Percentiles rank a stretch among this genome's conserved stretches.
Conservation (phyloP, 164 flowering plant species). For the Annona cherimola region DNA sequence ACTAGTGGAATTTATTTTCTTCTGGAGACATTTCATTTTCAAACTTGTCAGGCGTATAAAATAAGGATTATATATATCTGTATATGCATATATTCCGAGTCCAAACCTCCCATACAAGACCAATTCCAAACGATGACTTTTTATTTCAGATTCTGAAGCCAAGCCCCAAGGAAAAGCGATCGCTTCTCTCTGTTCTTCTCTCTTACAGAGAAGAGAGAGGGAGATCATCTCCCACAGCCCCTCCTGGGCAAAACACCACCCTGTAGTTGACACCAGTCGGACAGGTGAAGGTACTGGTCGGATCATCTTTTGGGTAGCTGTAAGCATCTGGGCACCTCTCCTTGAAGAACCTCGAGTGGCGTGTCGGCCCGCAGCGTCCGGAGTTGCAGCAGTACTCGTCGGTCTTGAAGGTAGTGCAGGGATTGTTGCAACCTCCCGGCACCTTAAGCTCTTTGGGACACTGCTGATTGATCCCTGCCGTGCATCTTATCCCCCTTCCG, state of each 20-base stretch:
- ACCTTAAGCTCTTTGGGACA: slow-evolving; percentile 19
- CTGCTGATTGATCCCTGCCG: slow-evolving; percentile 20
- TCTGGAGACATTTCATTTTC: too few species aligned
- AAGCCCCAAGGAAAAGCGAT: too few species aligned
- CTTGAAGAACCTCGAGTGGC: slow-evolving; percentile 23
- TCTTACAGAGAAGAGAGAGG: slow-evolving; percentile 1
- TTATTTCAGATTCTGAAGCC: too few species aligned
- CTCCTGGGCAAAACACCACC: slow-evolving; percentile 14
- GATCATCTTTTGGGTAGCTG: slow-evolving; percentile 29
- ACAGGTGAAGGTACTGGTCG: slow-evolving; percentile 23
- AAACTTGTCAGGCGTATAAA: too few species aligned
- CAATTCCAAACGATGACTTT: too few species aligned
- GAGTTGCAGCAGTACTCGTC: slow-evolving; percentile 20
- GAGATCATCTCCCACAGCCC: neutral
- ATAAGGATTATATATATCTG: too few species aligned
- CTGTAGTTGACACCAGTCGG: slow-evolving; percentile 19
- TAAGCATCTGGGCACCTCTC: slow-evolving; percentile 25
- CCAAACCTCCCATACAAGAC: too few species aligned
- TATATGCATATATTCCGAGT: too few species aligned
- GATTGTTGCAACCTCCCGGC: slow-evolving; percentile 27
- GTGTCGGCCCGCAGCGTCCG: slow-evolving; percentile 19
- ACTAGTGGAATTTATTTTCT: too few species aligned
- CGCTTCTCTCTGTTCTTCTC: neutral
- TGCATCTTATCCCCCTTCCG: slow-evolving; percentile 7
- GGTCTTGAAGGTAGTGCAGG: slow-evolving; percentile 22